A percentile compares a stretch with the other conserved stretches of the same genome.
These are phyloP conservation scores for Geotrichum phurueaensis DNA, from an alignment of 1,139 yeast species.

Conservation along the genomic window DNA sequence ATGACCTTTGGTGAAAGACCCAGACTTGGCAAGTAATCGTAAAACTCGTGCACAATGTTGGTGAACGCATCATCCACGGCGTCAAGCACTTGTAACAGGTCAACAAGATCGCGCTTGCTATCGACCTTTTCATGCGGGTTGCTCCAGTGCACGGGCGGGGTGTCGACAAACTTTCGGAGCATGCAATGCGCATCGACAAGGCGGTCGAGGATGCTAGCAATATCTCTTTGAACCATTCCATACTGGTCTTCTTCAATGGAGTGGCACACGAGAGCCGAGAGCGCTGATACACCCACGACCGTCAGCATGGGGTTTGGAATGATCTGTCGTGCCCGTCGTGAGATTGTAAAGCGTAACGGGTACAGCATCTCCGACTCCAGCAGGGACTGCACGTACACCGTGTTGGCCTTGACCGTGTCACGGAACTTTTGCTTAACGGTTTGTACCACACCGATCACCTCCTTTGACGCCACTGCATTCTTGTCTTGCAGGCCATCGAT, in stretches of 20 bases:
- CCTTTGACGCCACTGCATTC: constrained; percentile 24
- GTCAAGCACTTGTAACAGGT: background rate
- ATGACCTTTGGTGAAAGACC: constrained; percentile 5
- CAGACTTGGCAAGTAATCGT: constrained; percentile 8
- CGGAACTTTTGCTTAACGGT: constrained; percentile 5
- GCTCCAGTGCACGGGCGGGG: constrained; percentile 36
- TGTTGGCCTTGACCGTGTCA: constrained; percentile 5
- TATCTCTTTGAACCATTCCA: constrained; percentile 39
- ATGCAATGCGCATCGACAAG: constrained; percentile 27
- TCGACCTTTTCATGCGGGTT: constrained; percentile 23
- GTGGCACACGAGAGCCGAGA: constrained; percentile 28
- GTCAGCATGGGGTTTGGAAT: constrained; percentile 30
- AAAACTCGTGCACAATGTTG: constrained; percentile 6
- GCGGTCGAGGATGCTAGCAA: constrained; percentile 32
- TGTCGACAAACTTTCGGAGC: constrained; percentile 25
- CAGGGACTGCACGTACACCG: constrained; percentile 13
- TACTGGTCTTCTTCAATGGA: constrained; percentile 36
- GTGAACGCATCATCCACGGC: constrained; percentile 12
- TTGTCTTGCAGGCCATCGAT: constrained; percentile 28
- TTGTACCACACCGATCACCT: constrained; percentile 19
- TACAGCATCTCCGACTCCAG: constrained; percentile 21
- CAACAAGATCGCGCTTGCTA: background rate
- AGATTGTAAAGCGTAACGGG: constrained; percentile 33
- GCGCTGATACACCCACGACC: constrained; percentile 28
- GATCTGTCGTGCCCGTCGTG: constrained; percentile 25